phyloP scores from a whole-genome alignment of 768 basidiomycete species.

The Suillus subluteus region DNA sequence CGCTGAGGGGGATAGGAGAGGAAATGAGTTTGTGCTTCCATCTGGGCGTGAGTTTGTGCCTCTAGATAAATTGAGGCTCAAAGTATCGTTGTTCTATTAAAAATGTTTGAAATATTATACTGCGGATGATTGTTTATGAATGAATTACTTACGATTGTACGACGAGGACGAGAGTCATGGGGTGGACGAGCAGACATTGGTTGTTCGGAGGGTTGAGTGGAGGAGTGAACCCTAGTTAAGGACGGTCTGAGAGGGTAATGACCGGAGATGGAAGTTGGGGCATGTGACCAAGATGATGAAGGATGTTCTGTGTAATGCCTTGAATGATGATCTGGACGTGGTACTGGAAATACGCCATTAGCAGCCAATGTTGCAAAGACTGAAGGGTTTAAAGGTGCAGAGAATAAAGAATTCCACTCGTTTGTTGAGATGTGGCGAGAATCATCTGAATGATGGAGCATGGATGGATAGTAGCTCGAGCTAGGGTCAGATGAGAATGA shows the following conservation, averaged over 20 bases:
- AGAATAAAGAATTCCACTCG: conserved; percentile 64
- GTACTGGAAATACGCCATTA: conserved; percentile 55
- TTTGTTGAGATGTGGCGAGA: conserved; percentile 21
- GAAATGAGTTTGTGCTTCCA: background rate
- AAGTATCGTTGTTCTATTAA: background rate
- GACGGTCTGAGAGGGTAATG: conserved; percentile 29
- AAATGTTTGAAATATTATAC: background rate
- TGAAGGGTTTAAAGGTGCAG: conserved; percentile 62
- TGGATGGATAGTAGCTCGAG: conserved; percentile 22
- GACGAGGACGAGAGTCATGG: background rate
- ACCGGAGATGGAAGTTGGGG: conserved; percentile 22
- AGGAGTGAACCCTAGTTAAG: conserved; percentile 35
- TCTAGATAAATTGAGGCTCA: conserved; percentile 14
- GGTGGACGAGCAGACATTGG: too few species aligned
- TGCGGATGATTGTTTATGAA: background rate
- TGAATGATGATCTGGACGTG: conserved; percentile 19
- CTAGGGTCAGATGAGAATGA: conserved; percentile 26
- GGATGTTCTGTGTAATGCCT: conserved; percentile 25
- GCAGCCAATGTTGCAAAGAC: conserved; percentile 65
- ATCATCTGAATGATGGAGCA: conserved; percentile 27
- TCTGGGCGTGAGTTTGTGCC: background rate
- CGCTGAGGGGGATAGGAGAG: conserved; percentile 22
- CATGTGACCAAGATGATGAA: conserved; percentile 30
- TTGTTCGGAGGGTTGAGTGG: too few species aligned
- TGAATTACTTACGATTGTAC: background rate